These are phyloP conservation scores for Aspergillus persii DNA, from an alignment of 2,329 filamentous ascomycete genomes.

Conservation along the genomic window DNA sequence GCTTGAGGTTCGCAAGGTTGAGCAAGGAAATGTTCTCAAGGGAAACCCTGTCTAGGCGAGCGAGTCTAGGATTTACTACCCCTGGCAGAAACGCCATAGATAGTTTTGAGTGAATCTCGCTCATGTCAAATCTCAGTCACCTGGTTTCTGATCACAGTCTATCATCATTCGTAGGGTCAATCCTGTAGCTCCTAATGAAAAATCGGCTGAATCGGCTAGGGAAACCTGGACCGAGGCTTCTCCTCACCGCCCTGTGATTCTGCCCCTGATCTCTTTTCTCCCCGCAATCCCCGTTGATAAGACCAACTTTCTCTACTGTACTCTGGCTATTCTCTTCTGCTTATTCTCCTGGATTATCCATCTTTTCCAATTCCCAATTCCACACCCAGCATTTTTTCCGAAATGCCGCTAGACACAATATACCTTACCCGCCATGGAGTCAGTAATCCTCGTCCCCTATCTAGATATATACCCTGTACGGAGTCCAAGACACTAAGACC, in stretches of 20 bases:
- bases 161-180: not conserved
- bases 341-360: not conserved
- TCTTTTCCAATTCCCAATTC: not conserved
- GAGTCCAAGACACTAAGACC: not conserved
- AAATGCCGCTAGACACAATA: constrained; percentile 67
- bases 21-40: constrained; percentile 20
- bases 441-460: constrained; percentile 38
- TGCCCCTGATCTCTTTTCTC: constrained; percentile 5
- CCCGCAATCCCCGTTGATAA: constrained; percentile 13
- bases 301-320: not conserved
- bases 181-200: not conserved
- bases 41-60: constrained; percentile 21
- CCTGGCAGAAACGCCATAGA: constrained; percentile 24
- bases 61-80: constrained; percentile 21
- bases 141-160: constrained; percentile 2
- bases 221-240: constrained; percentile 9
- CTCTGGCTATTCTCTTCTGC: not conserved
- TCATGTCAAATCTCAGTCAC: constrained; percentile 8
- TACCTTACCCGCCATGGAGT: constrained; percentile 75
- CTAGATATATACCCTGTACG: not conserved
- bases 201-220: not conserved
- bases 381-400: not conserved
- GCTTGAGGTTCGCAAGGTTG: constrained; percentile 7
- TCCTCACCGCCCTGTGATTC: constrained; percentile 9
- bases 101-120: constrained; percentile 25